Evolutionary conservation across 2,329 filamentous ascomycete species (phyloP), one percentile per base, ranked within the genome.

Genomic region (Samsoniella hepiali): DNA sequence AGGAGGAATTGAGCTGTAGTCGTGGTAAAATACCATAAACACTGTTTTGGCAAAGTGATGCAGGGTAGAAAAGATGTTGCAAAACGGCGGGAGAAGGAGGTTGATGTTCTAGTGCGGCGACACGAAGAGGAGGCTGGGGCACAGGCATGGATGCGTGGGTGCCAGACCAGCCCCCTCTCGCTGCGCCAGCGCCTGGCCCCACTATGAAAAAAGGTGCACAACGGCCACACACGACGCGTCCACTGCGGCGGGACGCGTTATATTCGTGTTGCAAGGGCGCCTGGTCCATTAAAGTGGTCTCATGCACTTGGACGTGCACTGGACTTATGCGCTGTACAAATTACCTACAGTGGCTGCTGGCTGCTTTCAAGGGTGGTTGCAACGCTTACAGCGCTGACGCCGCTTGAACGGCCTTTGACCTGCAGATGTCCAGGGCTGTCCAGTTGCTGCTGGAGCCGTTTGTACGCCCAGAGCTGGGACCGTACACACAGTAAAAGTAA

Each of bases 51-150:
- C 40, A 44, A 57, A 51, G 29, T 50, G 60, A 63, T 63, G 62
- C 44, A 59, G 56, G 62, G 50, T 64, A 59, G 49, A 64, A 55
- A 58, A 64, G 38, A n/a, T 44, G 15, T 54, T 63, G 50, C 7
- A 59, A 53, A 29, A 59, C 15, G 29, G 34, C 15, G 58, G 45
- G 54, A 50, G 27, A 63, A 56, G 58, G 63, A 65, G 63, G 55
- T 54, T 49, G 54, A 58, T 36, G 47, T 65, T 64, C 49, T 59
- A 55, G 55, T 54, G 31, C 45, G 27, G 31, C 45, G 63, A 65
- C 63, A 59, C 40, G 29, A 56, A 40, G 47, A 62, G 63, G 63
- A 59, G 63, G 63, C 63, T 65, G 63, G 63, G 63, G 59, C 51
- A 64, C 50, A 36, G 22, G 47, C n/a, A 59, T 58, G 38, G 27